Conservation (phyloP, 805 yeast genomes). For the Wickerhamiella azyma region DNA sequence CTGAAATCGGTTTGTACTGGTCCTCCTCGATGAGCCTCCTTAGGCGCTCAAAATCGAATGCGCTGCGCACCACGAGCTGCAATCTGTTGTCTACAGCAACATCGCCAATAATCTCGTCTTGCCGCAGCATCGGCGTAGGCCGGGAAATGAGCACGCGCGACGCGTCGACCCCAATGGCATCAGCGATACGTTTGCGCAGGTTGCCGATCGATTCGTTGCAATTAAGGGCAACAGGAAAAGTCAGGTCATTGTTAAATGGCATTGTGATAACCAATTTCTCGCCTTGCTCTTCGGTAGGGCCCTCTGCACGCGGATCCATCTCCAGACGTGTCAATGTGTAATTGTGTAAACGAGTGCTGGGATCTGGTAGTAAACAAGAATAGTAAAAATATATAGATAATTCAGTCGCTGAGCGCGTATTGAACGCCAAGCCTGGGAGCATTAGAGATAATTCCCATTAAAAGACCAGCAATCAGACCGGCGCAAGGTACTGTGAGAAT, state of each 20-base stretch:
- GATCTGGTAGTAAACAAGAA: too few species aligned
- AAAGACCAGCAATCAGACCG: conserved; percentile 54
- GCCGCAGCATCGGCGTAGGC: background rate
- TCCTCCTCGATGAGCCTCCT: conserved; percentile 8
- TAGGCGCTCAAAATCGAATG: conserved; percentile 6
- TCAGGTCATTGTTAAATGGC: conserved; percentile 8
- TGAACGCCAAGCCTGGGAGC: conserved; percentile 39
- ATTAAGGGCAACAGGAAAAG: background rate
- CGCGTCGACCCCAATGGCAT: conserved; percentile 3
- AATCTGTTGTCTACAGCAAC: conserved; percentile 1
- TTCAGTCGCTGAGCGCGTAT: background rate
- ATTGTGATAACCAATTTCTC: background rate
- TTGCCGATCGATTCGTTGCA: conserved; percentile 3
- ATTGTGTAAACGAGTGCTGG: too few species aligned
- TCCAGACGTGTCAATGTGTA: background rate
- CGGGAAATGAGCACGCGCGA: conserved; percentile 1
- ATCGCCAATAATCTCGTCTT: background rate
- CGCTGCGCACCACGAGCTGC: conserved; percentile 8
- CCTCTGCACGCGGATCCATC: background rate
- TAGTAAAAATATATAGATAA: too few species aligned
- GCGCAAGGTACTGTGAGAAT: conserved; percentile 58
- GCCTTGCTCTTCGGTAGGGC: background rate
- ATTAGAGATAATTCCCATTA: conserved; percentile 48
- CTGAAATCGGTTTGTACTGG: background rate
- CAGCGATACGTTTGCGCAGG: conserved; percentile 6